Conservation (phyloP, 2,329 filamentous ascomycete genomes). For the Alternaria gaisen region DNA sequence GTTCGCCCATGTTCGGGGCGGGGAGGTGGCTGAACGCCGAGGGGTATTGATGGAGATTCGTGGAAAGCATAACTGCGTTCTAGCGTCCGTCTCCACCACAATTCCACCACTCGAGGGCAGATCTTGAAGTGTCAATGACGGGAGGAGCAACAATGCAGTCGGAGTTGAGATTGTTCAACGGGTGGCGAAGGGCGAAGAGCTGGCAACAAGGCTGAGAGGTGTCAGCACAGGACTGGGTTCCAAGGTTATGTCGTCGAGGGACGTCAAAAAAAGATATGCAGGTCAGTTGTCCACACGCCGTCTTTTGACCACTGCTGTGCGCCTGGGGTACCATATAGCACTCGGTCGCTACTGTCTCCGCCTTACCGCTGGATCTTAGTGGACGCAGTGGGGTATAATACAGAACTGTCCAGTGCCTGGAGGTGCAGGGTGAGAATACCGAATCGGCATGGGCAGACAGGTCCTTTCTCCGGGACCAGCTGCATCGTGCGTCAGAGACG, state of each 20-base stretch:
- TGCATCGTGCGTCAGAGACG: slow-evolving; percentile 47
- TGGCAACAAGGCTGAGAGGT: slow-evolving; percentile 18
- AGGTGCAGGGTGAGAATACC: slow-evolving; percentile 47
- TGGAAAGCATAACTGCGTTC: slow-evolving; percentile 48
- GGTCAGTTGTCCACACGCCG: slow-evolving; percentile 39
- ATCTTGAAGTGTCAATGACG: slow-evolving; percentile 25
- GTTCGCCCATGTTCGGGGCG: slow-evolving; percentile 64
- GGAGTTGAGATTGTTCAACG: slow-evolving; percentile 3
- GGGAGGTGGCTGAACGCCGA: slow-evolving; percentile 55
- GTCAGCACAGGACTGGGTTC: slow-evolving; percentile 40
- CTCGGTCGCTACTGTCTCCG: slow-evolving; percentile 43
- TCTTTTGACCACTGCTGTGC: slow-evolving; percentile 44
- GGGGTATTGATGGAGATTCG: slow-evolving; percentile 50
- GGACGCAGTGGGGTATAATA: slow-evolving; percentile 48
- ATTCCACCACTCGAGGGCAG: slow-evolving; percentile 34
- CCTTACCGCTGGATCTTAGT: slow-evolving; percentile 41
- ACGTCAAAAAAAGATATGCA: slow-evolving; percentile 39
- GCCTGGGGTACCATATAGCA: slow-evolving; percentile 50
- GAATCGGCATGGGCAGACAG: slow-evolving; percentile 41
- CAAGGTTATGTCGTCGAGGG: slow-evolving; percentile 39
- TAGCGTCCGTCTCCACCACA: slow-evolving; percentile 46
- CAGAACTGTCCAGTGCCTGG: slow-evolving; percentile 40
- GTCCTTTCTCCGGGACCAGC: slow-evolving; percentile 45
- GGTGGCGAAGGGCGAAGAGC: slow-evolving; percentile 20
- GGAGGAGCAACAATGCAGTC: slow-evolving; percentile 7